Conservation (phyloP, 2,329 filamentous ascomycete genomes). For the Penicillium thymicola region DNA sequence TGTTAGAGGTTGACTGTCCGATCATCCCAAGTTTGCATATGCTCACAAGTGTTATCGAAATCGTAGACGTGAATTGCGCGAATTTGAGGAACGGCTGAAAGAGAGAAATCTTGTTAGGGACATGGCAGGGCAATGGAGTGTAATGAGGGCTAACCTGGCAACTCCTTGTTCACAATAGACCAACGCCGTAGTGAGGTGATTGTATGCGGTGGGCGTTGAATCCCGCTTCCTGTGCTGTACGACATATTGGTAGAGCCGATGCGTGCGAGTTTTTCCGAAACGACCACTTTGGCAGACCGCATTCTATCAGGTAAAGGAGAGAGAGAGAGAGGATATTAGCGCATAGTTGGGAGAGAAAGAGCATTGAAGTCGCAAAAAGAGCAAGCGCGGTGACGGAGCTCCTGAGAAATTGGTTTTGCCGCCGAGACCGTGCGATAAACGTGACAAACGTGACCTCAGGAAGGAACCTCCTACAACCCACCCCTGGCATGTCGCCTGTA, state of each 20-base stretch:
- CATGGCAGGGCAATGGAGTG: neutral
- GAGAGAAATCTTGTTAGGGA: neutral
- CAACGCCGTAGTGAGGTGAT: constrained; percentile 76
- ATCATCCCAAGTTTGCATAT: neutral
- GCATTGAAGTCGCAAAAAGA: neutral
- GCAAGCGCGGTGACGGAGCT: neutral
- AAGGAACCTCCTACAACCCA: neutral
- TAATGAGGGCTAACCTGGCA: constrained; percentile 57
- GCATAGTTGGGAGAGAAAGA: neutral
- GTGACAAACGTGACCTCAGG: constrained; percentile 8
- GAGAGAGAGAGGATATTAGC: neutral
- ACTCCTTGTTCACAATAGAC: constrained; percentile 71
- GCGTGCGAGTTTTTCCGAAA: constrained; percentile 30
- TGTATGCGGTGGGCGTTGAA: constrained; percentile 46
- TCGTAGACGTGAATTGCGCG: constrained; percentile 89
- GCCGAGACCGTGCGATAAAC: constrained; percentile 6
- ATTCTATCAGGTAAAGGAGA: constrained; percentile 14
- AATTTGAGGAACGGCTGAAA: constrained; percentile 61
- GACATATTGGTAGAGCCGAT: constrained; percentile 24
- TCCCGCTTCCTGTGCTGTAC: constrained; percentile 12
- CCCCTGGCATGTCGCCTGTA: constrained; percentile 30
- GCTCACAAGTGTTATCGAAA: constrained; percentile 89
- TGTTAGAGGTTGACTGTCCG: neutral
- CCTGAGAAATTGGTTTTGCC: constrained; percentile 15
- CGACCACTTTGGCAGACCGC: constrained; percentile 37